Conservation (phyloP, 1,284 basidiomycete species). For the Tilletia caries region DNA sequence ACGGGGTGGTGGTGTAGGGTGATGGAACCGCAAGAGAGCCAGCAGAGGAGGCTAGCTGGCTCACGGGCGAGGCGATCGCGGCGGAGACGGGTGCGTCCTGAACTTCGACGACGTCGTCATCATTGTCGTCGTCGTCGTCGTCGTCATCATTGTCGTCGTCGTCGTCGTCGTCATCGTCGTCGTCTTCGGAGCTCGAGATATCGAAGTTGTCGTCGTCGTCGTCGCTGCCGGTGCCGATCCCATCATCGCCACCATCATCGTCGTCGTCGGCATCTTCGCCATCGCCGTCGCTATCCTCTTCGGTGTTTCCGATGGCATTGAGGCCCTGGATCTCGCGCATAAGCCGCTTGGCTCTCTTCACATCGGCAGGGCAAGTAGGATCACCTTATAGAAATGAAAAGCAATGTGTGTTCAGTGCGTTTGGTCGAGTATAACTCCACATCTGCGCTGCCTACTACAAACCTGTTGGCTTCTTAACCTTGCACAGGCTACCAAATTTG, state of each 20-base stretch:
- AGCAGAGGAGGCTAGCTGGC: too few species aligned
- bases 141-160: neutral
- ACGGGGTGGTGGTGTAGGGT: too few species aligned
- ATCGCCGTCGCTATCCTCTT: neutral
- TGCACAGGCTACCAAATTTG: neutral
- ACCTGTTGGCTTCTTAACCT: neutral
- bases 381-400: neutral
- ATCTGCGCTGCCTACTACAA: too few species aligned
- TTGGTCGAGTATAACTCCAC: neutral
- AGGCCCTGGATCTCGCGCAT: neutral
- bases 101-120: neutral
- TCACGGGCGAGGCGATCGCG: too few species aligned
- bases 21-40: too few species aligned
- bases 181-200: neutral
- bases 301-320: conserved; percentile 8
- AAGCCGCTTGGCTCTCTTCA: neutral
- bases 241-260: neutral
- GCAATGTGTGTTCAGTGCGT: neutral
- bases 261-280: neutral
- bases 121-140: neutral
- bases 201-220: neutral
- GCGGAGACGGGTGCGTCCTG: neutral
- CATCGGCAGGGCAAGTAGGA: neutral
- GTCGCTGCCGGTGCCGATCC: neutral
- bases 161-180: neutral